Conservation (phyloP, 2,329 filamentous ascomycete genomes). For the Cordyceps sp. region DNA sequence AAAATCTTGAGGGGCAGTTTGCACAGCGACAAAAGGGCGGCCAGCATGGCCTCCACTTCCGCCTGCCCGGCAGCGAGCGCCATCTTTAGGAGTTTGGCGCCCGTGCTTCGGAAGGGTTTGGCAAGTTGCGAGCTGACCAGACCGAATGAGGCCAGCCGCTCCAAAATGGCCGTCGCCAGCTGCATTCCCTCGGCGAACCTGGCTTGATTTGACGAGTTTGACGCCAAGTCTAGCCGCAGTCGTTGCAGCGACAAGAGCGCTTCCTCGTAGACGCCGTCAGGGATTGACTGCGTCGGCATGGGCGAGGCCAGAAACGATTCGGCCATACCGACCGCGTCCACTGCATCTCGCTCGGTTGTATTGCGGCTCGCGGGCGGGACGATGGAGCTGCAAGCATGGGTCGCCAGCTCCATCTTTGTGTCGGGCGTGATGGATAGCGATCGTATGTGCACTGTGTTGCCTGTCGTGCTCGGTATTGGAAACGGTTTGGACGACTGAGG, state of each 20-base stretch:
- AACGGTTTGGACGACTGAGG: too few relatives aligned
- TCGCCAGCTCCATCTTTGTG: too few relatives aligned
- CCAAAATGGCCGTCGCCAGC: conserved; percentile 6
- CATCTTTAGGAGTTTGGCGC: conserved; percentile 10
- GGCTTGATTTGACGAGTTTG: background rate
- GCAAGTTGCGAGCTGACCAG: conserved; percentile 3
- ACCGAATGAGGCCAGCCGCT: conserved; percentile 5
- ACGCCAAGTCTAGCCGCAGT: conserved; percentile 3
- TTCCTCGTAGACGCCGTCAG: conserved; percentile 1
- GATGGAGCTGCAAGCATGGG: too few relatives aligned
- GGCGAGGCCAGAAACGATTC: too few relatives aligned
- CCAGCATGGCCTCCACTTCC: conserved; percentile 6
- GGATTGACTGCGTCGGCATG: too few relatives aligned
- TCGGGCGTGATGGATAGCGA: too few relatives aligned
- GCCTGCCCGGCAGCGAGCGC: conserved; percentile 5
- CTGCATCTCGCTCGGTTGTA: too few relatives aligned
- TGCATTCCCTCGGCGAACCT: background rate
- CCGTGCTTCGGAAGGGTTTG: conserved; percentile 5
- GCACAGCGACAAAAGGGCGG: conserved; percentile 7
- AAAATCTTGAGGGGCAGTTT: conserved; percentile 7
- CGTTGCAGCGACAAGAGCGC: conserved; percentile 2
- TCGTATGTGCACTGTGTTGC: too few relatives aligned
- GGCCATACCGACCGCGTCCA: too few relatives aligned
- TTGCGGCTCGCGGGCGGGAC: too few relatives aligned
- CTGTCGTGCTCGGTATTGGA: too few relatives aligned